Evolutionary conservation across 2,329 filamentous ascomycete genomes (phyloP).

Genomic region (Bimuria novae-zelandiae): DNA sequence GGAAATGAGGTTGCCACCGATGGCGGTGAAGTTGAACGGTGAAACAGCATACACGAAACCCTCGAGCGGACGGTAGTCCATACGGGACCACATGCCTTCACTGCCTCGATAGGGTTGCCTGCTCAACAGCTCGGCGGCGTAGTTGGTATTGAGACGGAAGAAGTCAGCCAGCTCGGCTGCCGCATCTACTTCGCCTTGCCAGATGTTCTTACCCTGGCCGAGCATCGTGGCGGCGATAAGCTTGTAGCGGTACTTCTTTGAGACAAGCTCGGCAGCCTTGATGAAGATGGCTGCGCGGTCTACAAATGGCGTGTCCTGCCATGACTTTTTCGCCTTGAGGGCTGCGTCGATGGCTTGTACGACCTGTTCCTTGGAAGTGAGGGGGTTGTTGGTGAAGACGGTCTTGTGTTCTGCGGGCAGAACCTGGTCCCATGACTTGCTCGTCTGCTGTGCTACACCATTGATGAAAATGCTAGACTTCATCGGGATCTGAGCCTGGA

Average conservation of each 20-base stretch:
- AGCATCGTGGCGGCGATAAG: constrained; percentile 94
- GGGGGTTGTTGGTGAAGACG: constrained; percentile 78
- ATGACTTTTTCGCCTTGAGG: constrained; percentile 77
- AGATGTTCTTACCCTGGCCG: constrained; percentile 95
- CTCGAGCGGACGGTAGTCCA: constrained; percentile 86
- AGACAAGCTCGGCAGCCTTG: constrained; percentile 88
- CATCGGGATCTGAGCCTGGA: constrained; percentile 32
- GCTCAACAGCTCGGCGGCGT: constrained; percentile 84
- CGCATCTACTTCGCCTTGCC: constrained; percentile 95
- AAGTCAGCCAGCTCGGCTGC: constrained; percentile 92
- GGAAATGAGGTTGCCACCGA: constrained; percentile 81
- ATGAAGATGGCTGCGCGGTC: constrained; percentile 91
- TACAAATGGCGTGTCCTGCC: constrained; percentile 83
- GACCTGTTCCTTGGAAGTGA: constrained; percentile 75
- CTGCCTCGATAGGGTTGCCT: constrained; percentile 83
- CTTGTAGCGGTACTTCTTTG: constrained; percentile 90
- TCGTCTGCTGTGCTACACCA: constrained; percentile 29
- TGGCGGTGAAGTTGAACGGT: constrained; percentile 96
- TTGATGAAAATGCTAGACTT: constrained; percentile 33
- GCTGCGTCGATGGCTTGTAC: constrained; percentile 78
- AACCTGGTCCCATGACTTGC: constrained; percentile 32
- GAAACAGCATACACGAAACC: constrained; percentile 93
- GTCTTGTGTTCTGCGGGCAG: constrained; percentile 61
- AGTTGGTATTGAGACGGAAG: constrained; percentile 86
- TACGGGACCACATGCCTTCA: constrained; percentile 80